Percentiles rank a stretch among this genome's conserved stretches.
phyloP scores from a whole-genome alignment of 2,329 filamentous ascomycete genomes.

The Pseudogymnoascus sp. region DNA sequence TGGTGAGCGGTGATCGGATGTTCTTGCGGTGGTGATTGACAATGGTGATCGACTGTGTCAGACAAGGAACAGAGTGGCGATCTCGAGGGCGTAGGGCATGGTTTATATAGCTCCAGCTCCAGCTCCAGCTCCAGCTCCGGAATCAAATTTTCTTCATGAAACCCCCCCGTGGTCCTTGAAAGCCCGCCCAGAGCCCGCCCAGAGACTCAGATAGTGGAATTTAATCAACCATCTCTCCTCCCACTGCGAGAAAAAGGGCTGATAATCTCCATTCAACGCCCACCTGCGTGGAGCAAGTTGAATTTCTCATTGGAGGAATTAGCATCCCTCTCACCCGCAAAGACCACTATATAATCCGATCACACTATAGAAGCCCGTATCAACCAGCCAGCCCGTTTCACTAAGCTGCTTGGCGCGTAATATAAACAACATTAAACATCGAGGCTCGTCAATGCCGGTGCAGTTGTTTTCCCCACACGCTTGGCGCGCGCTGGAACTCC shows the following conservation, averaged over 20 bases:
- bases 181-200: background rate
- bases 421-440: constrained; percentile 1
- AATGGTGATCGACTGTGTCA: background rate
- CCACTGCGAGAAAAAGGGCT: background rate
- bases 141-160: background rate
- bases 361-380: background rate
- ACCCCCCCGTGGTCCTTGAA: background rate
- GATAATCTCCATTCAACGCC: background rate
- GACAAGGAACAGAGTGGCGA: background rate
- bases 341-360: background rate
- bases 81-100: background rate
- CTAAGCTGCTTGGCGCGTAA: background rate
- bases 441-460: background rate
- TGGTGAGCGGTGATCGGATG: background rate
- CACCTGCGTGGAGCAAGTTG: background rate
- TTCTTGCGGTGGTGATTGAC: no score
- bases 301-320: constrained; percentile 1
- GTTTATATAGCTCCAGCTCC: background rate
- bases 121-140: background rate
- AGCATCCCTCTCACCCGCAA: background rate
- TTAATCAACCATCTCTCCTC: background rate
- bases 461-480: background rate
- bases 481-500: background rate
- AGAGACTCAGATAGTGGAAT: background rate
- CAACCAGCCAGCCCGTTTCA: background rate